Conservation (phyloP, 1,139 yeast genomes). For the Arxiozyma bovina region DNA sequence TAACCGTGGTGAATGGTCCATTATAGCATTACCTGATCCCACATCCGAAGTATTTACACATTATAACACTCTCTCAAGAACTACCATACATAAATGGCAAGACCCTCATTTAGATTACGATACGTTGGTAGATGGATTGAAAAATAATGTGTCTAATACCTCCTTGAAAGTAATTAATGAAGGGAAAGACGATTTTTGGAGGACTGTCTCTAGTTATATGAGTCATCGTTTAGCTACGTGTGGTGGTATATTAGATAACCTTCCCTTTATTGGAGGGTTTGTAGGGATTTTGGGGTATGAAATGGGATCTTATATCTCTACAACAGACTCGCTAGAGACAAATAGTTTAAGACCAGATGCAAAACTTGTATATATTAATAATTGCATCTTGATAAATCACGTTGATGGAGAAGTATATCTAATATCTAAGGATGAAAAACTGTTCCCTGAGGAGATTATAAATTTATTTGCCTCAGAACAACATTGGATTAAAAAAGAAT, state of each 20-base stretch:
- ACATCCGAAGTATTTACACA: constrained; percentile 58
- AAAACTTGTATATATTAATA: constrained; percentile 61
- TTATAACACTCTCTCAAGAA: constrained; percentile 34
- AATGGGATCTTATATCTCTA: constrained; percentile 47
- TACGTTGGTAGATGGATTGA: constrained; percentile 3
- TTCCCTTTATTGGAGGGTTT: constrained; percentile 85
- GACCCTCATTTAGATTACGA: constrained; percentile 13
- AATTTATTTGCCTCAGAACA: constrained; percentile 2
- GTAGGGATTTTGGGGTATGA: constrained; percentile 84
- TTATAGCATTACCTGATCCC: constrained; percentile 61
- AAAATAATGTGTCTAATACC: background rate
- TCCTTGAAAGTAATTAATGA: constrained; percentile 13
- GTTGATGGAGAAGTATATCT: constrained; percentile 42
- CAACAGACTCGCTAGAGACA: constrained; percentile 27
- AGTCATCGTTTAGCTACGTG: constrained; percentile 7
- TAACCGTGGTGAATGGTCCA: constrained; percentile 65
- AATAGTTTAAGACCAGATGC: constrained; percentile 50
- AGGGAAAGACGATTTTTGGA: constrained; percentile 25
- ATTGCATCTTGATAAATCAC: constrained; percentile 52
- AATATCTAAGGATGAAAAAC: constrained; percentile 38
- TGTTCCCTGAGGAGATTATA: constrained; percentile 18
- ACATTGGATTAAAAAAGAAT: constrained; percentile 3
- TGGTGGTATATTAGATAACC: constrained; percentile 8
- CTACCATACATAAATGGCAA: constrained; percentile 27
- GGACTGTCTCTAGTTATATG: constrained; percentile 45